phyloP scores from a whole-genome alignment of 495 filamentous ascomycete genomes.

The Polyplosphaeria fusca region DNA sequence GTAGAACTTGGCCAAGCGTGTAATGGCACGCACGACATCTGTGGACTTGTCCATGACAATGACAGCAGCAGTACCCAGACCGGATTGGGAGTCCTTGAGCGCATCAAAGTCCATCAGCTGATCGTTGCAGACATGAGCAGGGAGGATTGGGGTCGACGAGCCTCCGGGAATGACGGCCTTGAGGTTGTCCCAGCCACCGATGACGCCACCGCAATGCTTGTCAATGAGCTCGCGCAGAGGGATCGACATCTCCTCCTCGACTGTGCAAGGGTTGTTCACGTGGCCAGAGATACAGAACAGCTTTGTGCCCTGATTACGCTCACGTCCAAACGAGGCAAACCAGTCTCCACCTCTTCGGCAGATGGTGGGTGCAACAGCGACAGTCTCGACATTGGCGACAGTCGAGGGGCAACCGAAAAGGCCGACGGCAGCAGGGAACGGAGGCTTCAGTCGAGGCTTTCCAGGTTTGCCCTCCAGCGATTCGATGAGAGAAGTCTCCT shows the following conservation, averaged over 20 bases:
- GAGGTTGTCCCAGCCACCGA: slow-evolving; percentile 96
- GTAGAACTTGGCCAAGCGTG: slow-evolving; percentile 91
- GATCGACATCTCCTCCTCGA: slow-evolving; percentile 99
- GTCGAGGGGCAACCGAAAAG: slow-evolving; percentile 97
- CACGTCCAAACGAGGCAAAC: slow-evolving; percentile 90
- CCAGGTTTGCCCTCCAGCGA: slow-evolving; percentile 97
- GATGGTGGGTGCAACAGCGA: slow-evolving; percentile 94
- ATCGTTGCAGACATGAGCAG: slow-evolving; percentile 80
- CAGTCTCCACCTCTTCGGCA: slow-evolving; percentile 86
- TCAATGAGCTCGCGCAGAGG: slow-evolving; percentile 92
- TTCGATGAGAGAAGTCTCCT: slow-evolving; percentile 97
- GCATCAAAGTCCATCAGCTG: slow-evolving; percentile 99
- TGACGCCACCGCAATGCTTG: slow-evolving; percentile 93
- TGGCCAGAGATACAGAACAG: slow-evolving; percentile 98
- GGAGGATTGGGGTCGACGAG: slow-evolving; percentile 92
- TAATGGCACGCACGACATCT: slow-evolving; percentile 91
- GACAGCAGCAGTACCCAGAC: slow-evolving; percentile 95
- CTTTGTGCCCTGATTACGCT: slow-evolving; percentile 94
- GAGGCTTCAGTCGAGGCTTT: slow-evolving; percentile 96
- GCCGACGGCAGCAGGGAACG: slow-evolving; percentile 95
- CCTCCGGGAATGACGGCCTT: slow-evolving; percentile 93
- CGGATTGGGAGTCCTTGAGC: slow-evolving; percentile 93
- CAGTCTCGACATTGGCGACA: slow-evolving; percentile 95
- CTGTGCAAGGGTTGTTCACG: slow-evolving; percentile 96
- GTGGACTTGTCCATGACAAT: slow-evolving; percentile 99